A percentile compares a stretch with the other conserved stretches of the same genome.
phyloP scores from a whole-genome alignment of 2,329 filamentous ascomycete genomes.

The Acrocalymma vagum region DNA sequence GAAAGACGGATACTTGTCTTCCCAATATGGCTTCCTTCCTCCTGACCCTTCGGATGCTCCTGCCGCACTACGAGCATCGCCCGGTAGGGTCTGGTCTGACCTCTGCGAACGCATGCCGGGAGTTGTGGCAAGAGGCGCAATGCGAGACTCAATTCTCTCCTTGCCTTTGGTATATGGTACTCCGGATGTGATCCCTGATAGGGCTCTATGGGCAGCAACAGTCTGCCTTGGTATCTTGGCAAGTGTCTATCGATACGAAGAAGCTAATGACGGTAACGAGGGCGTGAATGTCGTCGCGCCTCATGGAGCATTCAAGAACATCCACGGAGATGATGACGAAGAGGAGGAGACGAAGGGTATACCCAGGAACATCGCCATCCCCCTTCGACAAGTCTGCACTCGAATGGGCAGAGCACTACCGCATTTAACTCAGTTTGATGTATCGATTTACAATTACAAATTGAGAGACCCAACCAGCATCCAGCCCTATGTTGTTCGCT shows the following conservation, averaged over 20 bases:
- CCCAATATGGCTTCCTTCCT: constrained; percentile 61
- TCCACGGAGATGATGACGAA: constrained; percentile 57
- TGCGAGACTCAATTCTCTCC: constrained; percentile 58
- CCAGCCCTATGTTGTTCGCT: constrained; percentile 60
- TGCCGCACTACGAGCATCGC: constrained; percentile 55
- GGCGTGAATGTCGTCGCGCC: constrained; percentile 51
- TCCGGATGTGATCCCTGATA: constrained; percentile 60
- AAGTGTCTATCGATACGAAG: constrained; percentile 63
- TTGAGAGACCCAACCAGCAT: constrained; percentile 58
- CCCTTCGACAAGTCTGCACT: constrained; percentile 60
- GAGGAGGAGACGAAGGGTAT: constrained; percentile 61
- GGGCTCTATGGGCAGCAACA: constrained; percentile 61
- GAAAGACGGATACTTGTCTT: constrained; percentile 62
- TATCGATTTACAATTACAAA: constrained; percentile 62
- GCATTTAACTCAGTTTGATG: constrained; percentile 62
- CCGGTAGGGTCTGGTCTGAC: constrained; percentile 63
- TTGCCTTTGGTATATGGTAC: constrained; percentile 60
- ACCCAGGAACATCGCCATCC: constrained; percentile 58
- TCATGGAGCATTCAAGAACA: constrained; percentile 48
- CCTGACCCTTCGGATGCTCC: constrained; percentile 60
- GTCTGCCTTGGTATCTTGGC: constrained; percentile 63
- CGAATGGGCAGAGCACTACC: constrained; percentile 63
- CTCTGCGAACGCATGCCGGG: constrained; percentile 63
- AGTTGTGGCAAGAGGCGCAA: constrained; percentile 59
- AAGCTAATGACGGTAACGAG: constrained; percentile 61